Base-by-base conservation (phyloP, 2,329 filamentous ascomycete genomes). In the Trichoderma arundinaceum region DNA sequence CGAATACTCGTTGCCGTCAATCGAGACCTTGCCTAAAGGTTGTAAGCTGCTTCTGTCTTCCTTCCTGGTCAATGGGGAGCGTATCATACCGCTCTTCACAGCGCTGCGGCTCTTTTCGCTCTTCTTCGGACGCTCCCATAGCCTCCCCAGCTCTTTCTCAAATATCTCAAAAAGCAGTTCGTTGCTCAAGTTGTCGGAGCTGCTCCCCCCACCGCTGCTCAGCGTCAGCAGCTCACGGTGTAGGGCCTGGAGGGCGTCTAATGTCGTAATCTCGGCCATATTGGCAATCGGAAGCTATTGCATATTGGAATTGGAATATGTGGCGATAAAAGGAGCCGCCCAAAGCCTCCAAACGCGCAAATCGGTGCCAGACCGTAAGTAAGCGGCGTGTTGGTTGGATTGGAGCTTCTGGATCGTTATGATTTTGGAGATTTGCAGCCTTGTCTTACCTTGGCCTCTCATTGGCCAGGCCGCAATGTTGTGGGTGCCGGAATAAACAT, bases 211-310 rank as follows among this genome's bases (percentile, higher is more conserved):
- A 65, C 88, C 86, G 73, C 95, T 89, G 69, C 87, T 86, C 72
- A 95, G 84, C 65, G 90, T 88, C 71, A 90, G 82, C 68, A 99
- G 87, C 80, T 97, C 93, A 77, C 91, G 88, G 78, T 96, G 92
- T 72, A 99, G 88, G 77, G 88, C 89, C 81, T 94, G 89, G 73
- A 98, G 87, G 78, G 88, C 87, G 74, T 90, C 89, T 74, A 96
- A 84, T 74, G 86, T 87, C 76, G 88, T 88, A 75, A 87, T 82
- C 74, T 90, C 89, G 77, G 90, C 88, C 92, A 95, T 94, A 70
- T 74, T 81, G 77, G 72, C 74, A 68, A 69, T 75, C 70, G 70
- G 69, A 71, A 69, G 71, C 78, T 83, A 83, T 83, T 76, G 80
- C 82, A 84, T 83, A 71, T 71, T 78, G 76, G 68, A 65, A 57